These are phyloP conservation scores for Trichoderma oligosporum DNA, from an alignment of 2,329 filamentous ascomycete species.

Conservation along the genomic window DNA sequence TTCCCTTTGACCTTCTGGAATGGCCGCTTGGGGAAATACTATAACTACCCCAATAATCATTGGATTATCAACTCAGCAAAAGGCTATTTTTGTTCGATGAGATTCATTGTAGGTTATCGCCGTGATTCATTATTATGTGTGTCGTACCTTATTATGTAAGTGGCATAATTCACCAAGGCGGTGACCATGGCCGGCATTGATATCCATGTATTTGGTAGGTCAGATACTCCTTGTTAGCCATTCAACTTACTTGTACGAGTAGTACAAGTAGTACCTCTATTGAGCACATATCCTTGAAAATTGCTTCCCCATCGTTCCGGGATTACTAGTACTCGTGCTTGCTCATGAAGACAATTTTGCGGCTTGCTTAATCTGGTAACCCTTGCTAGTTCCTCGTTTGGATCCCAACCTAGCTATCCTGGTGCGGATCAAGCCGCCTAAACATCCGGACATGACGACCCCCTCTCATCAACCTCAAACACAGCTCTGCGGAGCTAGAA, in stretches of 20 bases:
- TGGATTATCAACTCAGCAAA: background rate
- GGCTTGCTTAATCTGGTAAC: slow-evolving; percentile 6
- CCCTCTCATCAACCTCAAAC: slow-evolving; percentile 55
- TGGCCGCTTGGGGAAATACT: background rate
- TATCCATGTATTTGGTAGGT: background rate
- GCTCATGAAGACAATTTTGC: background rate
- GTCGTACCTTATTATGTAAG: background rate
- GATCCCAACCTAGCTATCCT: slow-evolving; percentile 8
- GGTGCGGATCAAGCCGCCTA: slow-evolving; percentile 16
- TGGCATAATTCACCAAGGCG: background rate
- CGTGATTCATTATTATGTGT: too few relatives aligned
- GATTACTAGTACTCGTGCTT: background rate
- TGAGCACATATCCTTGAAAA: too few relatives aligned
- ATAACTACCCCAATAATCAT: too few relatives aligned
- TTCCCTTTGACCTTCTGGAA: background rate
- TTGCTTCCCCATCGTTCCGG: too few relatives aligned
- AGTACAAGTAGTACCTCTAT: too few relatives aligned
- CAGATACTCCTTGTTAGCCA: background rate
- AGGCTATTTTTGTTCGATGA: background rate
- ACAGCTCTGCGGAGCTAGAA: slow-evolving; percentile 19
- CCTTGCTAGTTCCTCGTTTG: slow-evolving; percentile 10
- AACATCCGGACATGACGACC: slow-evolving; percentile 15
- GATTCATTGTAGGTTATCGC: too few relatives aligned
- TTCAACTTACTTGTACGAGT: background rate
- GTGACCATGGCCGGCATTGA: background rate